These are phyloP conservation scores for Metarhizium album DNA, from an alignment of 2,329 filamentous ascomycete species.

Conservation along the genomic window DNA sequence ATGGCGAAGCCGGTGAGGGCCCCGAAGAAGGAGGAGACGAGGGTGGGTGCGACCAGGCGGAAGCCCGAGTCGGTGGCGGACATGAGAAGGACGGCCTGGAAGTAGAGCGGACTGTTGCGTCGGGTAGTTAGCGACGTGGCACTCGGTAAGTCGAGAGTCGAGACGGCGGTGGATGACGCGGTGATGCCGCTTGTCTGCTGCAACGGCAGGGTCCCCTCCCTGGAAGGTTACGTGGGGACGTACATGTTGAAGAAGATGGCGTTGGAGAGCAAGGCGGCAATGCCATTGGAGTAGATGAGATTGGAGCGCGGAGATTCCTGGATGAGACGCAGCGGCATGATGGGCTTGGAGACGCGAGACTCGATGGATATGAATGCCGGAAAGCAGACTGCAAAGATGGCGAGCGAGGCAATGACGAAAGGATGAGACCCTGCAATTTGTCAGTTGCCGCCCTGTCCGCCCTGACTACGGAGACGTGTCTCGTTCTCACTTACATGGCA, in stretches of 20 bases:
- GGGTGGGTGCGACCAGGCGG: constrained; percentile 53
- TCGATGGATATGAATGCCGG: constrained; percentile 43
- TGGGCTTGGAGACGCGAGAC: constrained; percentile 37
- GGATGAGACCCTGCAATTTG: constrained; percentile 41
- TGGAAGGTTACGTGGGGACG: too few relatives aligned
- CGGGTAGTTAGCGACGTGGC: not conserved
- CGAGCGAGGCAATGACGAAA: constrained; percentile 41
- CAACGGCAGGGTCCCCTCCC: too few relatives aligned
- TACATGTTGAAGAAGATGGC: constrained; percentile 50
- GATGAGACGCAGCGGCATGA: constrained; percentile 49
- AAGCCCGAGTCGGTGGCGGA: constrained; percentile 62
- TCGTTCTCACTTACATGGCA: constrained; percentile 35
- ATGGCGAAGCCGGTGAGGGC: constrained; percentile 52
- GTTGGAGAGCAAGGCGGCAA: constrained; percentile 40
- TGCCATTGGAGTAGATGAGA: constrained; percentile 44
- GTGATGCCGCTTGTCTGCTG: too few relatives aligned
- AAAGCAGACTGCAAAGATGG: constrained; percentile 35
- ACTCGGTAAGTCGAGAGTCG: too few relatives aligned
- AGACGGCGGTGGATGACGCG: too few relatives aligned
- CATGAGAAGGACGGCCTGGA: constrained; percentile 62
- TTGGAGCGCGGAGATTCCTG: constrained; percentile 40
- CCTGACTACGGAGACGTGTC: too few relatives aligned
- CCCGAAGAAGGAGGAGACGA: constrained; percentile 43
- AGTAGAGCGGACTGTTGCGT: constrained; percentile 53
- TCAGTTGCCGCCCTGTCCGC: not conserved